Evolutionary conservation across 352 stramenopile species (phyloP), one percentile per base, ranked within the genome.

Genomic region (Pythium phragmiticola): DNA sequence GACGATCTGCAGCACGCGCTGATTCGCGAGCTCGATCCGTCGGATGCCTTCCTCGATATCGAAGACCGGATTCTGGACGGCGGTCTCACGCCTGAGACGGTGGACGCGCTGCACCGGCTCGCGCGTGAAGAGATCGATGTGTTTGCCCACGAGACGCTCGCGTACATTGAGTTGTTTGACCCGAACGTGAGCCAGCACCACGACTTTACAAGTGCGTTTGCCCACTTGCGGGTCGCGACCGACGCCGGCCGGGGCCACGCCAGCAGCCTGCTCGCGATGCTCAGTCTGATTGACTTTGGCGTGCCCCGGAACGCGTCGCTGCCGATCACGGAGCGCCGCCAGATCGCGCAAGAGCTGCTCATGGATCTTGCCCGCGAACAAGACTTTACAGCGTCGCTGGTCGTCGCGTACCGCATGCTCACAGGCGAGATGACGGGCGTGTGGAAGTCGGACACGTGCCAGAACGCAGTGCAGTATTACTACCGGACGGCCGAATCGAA

Each of bases 121-220:
- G 63, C 53, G 0, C 56, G 65, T 19, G 62, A 74, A 3, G 46
- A 64, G 6, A 52, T 74, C 28, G 80, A 89, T 58, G 16, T 70
- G 48, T 88, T 74, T 45, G 82, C 82, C 8, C 66, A 81, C 39
- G 82, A 85, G 43, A 74, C 74, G 34, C 66, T 89, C 17, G 82
- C 82, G n/a, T 87, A 78, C 61, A 73, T 80, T 54, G 70, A 76
- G 48, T 74, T 91, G 3, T 89, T 91, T 59, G 78, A 89, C 30
- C 73, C 78, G 0, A 60, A 53, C 50, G 51, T 53, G 45, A 71
- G 52, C 11, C 17, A 48, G 1, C 51, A 73, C 6, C 65, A 73
- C 16, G 68, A 78, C 21, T 88, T 85, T 61, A 54, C 72, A 17
- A 54, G 74, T 23, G 80, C 80, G 12, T 72, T 89, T 28, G 51